Conservation (phyloP, 2,329 filamentous ascomycete genomes). For the Pseudogymnoascus sp. region DNA sequence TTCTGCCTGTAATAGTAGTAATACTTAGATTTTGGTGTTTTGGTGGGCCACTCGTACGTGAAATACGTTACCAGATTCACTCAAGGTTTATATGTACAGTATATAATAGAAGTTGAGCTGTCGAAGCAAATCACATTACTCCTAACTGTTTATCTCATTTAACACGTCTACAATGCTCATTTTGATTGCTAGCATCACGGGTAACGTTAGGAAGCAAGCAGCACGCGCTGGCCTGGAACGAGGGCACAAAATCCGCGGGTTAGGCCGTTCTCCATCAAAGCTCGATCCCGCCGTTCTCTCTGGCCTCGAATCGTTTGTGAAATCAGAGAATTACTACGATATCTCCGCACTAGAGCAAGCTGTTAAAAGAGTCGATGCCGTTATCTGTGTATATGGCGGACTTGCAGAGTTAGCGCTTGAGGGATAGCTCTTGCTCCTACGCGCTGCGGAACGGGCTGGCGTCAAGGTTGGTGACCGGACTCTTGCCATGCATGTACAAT, state of each 20-base stretch:
- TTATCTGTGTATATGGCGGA: slow-evolving; percentile 27
- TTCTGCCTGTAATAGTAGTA: too few species aligned
- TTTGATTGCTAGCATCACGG: background rate
- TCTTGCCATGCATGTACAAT: background rate
- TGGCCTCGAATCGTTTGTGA: slow-evolving; percentile 25
- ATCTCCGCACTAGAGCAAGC: slow-evolving; percentile 27
- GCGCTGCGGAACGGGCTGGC: slow-evolving; percentile 29
- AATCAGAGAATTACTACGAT: slow-evolving; percentile 23
- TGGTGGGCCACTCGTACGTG: too few species aligned
- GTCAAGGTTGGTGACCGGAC: slow-evolving; percentile 17
- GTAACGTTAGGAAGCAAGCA: background rate
- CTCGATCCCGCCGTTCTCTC: background rate
- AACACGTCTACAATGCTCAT: background rate
- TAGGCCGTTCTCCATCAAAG: background rate
- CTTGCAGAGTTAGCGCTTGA: slow-evolving; percentile 25
- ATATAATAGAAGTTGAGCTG: background rate
- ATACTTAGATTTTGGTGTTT: too few species aligned
- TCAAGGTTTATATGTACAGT: background rate
- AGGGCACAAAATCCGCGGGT: background rate
- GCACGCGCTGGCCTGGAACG: background rate
- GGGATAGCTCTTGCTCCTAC: slow-evolving; percentile 29
- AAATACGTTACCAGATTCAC: too few species aligned
- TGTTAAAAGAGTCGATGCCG: slow-evolving; percentile 28
- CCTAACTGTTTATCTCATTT: background rate
- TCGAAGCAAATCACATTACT: background rate